Base-by-base conservation (phyloP, 768 basidiomycete genomes). In the Rickenella mellea region DNA sequence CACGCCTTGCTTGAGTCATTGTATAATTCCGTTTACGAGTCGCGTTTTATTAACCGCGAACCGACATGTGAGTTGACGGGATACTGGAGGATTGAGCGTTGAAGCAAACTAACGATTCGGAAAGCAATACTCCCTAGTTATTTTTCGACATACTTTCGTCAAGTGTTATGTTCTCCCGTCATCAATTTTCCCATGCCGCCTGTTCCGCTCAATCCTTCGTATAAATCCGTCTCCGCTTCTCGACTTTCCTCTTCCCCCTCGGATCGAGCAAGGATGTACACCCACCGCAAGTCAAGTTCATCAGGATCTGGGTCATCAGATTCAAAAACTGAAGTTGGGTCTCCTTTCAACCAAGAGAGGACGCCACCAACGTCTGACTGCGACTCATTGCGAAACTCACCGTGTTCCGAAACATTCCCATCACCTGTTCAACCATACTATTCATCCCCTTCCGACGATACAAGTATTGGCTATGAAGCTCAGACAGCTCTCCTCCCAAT, bases 1-100 rank as follows among this genome's bases (percentile, higher is more conserved):
- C 82, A 86, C 54, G 79, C 74, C 15, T 55, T 85, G 17, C 67
- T 85, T 19, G 81, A 86, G 52, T 77, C 73, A 12, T 62, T 86
- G 41, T 78, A 72, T 58, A 68, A 69, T 47, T 72, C 80, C 48
- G 74, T 84, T 28, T 85, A 78, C 52, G 76, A 78, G 50, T 73
- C 71, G 46, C 72, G 83, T 5, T 84, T 85, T 50, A 79, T 86
- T 50, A 84, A 84, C 53, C 62, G 71, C 48, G 75, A 68, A 44
- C 83, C 83, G 20, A 79, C 78, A 46, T 76, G 83, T 78, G 54
- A 52, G 71, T 56, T 24, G 3, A 7, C 28, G 8, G 9, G 3
- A 12, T 19, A 6, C 30, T 33, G n/a, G n/a, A n/a, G n/a, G n/a
- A n/a, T n/a, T n/a, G n/a, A n/a, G n/a, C n/a, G n/a, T n/a, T n/a